Conservation (phyloP, 225 moss, liverwort and hornwort species). For the Neckera pumila region DNA sequence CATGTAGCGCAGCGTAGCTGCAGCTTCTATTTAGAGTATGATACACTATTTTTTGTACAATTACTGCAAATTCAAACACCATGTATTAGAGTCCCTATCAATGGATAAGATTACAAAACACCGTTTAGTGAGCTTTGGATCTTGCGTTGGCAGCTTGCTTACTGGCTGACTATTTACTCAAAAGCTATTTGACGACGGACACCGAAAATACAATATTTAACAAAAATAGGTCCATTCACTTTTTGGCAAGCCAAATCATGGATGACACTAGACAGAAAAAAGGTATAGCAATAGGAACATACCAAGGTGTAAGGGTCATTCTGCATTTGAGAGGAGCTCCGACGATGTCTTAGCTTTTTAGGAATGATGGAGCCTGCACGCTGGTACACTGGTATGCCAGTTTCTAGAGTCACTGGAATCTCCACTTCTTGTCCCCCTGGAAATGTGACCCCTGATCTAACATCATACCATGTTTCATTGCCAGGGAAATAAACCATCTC, state of each 20-base stretch:
- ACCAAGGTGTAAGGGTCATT: conserved; percentile 97
- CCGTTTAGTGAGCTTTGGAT: not conserved
- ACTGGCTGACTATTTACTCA: not conserved
- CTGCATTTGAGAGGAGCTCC: conserved; percentile 95
- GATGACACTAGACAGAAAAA: not conserved
- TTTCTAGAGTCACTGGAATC: conserved; percentile 58
- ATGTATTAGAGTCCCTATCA: not conserved
- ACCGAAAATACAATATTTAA: too few relatives aligned
- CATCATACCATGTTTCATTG: conserved; percentile 68
- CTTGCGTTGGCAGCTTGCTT: not conserved
- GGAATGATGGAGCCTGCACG: conserved; percentile 94
- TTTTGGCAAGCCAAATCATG: not conserved
- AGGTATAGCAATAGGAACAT: not conserved
- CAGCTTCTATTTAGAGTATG: not conserved
- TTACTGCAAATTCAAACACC: not conserved
- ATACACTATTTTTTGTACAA: not conserved
- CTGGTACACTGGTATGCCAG: conserved; percentile 77
- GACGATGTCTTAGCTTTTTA: conserved; percentile 77
- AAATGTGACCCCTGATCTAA: conserved; percentile 59
- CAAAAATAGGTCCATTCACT: not conserved
- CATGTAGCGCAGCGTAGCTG: not conserved
- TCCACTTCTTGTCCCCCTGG: conserved; percentile 57
- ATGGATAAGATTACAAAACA: not conserved
- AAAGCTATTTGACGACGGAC: not conserved
- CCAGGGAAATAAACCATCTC: conserved; percentile 90